These are phyloP conservation scores for Xanthoceras sorbifolium DNA, from an alignment of 345 rosid species.

Conservation along the genomic window DNA sequence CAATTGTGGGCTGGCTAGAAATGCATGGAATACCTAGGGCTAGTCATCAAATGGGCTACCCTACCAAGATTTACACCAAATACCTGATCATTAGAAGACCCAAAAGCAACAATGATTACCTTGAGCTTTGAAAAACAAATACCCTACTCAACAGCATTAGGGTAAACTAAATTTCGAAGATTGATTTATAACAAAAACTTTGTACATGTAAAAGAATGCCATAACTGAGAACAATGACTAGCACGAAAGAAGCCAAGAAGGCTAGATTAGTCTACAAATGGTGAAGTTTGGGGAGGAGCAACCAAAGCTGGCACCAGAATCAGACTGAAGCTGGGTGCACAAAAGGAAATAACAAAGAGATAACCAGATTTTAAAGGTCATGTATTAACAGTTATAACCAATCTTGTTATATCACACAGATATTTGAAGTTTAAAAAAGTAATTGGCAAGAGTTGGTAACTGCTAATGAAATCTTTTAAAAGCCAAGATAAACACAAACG, in stretches of 20 bases:
- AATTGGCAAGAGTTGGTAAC: not conserved
- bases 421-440: not conserved
- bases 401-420: not conserved
- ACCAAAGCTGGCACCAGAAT: not conserved
- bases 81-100: not conserved
- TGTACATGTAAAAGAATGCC: not conserved
- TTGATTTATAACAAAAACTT: not conserved
- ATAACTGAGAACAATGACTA: not conserved
- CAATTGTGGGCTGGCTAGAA: not conserved
- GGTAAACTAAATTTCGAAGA: not conserved
- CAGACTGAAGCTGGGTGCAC: not conserved
- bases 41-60: not conserved
- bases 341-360: not conserved
- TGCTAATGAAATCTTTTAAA: not conserved
- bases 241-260: not conserved
- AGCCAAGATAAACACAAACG: not conserved
- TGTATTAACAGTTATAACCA: not conserved
- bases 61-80: not conserved
- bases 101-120: not conserved
- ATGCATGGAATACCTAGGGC: not conserved
- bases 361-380: not conserved
- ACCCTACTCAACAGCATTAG: not conserved
- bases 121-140: not conserved
- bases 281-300: not conserved
- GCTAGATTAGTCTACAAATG: not conserved